A percentile compares a stretch with the other conserved stretches of the same genome.
phyloP scores from a whole-genome alignment of 495 filamentous ascomycete genomes.

The Xylaria curta region DNA sequence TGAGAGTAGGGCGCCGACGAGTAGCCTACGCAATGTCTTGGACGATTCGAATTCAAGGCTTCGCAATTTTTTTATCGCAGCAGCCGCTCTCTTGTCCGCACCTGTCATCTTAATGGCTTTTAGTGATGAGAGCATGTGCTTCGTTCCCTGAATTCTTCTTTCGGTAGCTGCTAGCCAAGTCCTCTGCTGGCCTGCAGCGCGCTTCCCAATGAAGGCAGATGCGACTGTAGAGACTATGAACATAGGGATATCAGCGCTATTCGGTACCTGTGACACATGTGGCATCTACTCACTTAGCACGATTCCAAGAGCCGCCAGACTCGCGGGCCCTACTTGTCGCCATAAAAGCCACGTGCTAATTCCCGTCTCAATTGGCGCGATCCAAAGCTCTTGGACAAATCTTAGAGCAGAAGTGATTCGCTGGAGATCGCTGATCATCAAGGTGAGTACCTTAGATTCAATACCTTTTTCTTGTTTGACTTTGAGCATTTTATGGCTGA shows the following conservation, averaged over 20 bases:
- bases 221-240: neutral
- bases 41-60: constrained; percentile 60
- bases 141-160: constrained; percentile 52
- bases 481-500: constrained; percentile 51
- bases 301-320: constrained; percentile 54
- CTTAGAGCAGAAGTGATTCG: constrained; percentile 35
- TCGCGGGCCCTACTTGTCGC: constrained; percentile 54
- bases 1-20: constrained; percentile 11
- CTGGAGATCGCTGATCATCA: constrained; percentile 56
- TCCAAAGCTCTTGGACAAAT: constrained; percentile 45
- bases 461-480: constrained; percentile 43
- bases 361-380: constrained; percentile 55
- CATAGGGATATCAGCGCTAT: neutral
- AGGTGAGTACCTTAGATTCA: constrained; percentile 45
- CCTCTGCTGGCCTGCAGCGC: constrained; percentile 2
- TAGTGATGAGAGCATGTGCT: constrained; percentile 58
- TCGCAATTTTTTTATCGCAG: constrained; percentile 54
- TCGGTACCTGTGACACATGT: too few relatives aligned
- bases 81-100: constrained; percentile 43
- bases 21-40: constrained; percentile 46
- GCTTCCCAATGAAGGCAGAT: constrained; percentile 16
- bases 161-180: constrained; percentile 29
- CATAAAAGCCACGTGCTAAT: constrained; percentile 61
- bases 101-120: constrained; percentile 64
- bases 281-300: constrained; percentile 43